Conservation (phyloP, 202 grass and related monocot genomes). For the Carex arenaria region DNA sequence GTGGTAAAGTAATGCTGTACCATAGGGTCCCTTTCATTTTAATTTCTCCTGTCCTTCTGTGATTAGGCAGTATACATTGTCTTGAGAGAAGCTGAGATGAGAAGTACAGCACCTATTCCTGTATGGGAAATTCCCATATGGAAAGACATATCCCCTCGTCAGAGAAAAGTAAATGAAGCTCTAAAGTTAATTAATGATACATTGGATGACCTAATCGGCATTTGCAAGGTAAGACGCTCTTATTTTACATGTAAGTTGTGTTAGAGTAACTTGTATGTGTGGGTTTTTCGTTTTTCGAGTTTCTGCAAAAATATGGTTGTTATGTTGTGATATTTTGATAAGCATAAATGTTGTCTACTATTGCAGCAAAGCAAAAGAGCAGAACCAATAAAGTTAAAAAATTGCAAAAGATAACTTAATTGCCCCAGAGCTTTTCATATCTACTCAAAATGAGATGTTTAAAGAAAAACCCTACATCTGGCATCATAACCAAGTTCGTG, state of each 20-base stretch:
- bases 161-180: constrained; percentile 85
- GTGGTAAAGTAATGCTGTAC: not conserved
- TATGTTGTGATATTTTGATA: not conserved
- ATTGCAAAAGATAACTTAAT: not conserved
- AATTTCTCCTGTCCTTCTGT: constrained; percentile 12
- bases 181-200: constrained; percentile 75
- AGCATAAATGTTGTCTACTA: not conserved
- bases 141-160: constrained; percentile 94
- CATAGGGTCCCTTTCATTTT: not conserved
- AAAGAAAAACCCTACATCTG: not conserved
- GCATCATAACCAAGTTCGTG: not conserved
- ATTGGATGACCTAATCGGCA: constrained; percentile 69
- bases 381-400: not conserved
- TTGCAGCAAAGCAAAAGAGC: not conserved
- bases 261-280: not conserved
- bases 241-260: not conserved
- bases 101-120: constrained; percentile 93
- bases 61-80: constrained; percentile 75
- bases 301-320: not conserved
- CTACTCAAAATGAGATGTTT: not conserved
- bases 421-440: not conserved
- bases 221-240: constrained; percentile 68
- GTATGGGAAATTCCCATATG: constrained; percentile 99
- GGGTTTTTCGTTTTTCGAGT: not conserved
- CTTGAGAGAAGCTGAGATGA: constrained; percentile 81